phyloP scores from a whole-genome alignment of 2,329 filamentous ascomycete genomes.

The Neofusicoccum cordaticola region DNA sequence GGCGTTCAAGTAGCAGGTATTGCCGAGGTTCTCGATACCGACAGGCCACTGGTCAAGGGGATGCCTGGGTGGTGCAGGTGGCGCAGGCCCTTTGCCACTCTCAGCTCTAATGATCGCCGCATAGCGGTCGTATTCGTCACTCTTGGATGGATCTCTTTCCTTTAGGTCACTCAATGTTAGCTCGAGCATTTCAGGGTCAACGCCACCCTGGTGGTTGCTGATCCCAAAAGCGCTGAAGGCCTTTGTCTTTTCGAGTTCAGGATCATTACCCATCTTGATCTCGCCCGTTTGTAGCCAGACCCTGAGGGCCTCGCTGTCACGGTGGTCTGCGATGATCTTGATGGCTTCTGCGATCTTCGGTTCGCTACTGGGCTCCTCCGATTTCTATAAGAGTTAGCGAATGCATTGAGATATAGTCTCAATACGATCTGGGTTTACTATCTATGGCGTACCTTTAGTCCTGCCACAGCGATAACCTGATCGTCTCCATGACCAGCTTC shows the following conservation, averaged over 20 bases:
- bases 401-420: background rate
- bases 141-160: background rate
- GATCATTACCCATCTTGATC: conserved; percentile 39
- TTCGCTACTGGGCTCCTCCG: conserved; percentile 50
- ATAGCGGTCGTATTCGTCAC: conserved; percentile 12
- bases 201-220: conserved; percentile 49
- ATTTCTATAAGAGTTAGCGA: conserved; percentile 36
- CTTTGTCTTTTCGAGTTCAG: conserved; percentile 52
- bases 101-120: conserved; percentile 6
- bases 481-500: conserved; percentile 49
- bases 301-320: conserved; percentile 54
- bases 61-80: conserved; percentile 19
- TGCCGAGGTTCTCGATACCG: conserved; percentile 88
- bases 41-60: conserved; percentile 64
- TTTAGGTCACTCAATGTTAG: conserved; percentile 23
- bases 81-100: conserved; percentile 12
- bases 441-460: conserved; percentile 48
- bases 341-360: conserved; percentile 56
- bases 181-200: conserved; percentile 44
- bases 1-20: conserved; percentile 97
- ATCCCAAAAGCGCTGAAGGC: conserved; percentile 45
- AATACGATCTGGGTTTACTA: too few species aligned
- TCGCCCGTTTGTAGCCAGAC: conserved; percentile 52
- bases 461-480: conserved; percentile 56
- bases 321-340: conserved; percentile 56